These are phyloP conservation scores for Nannochloropsis salina DNA, from an alignment of 108 stramenopile species.

Conservation along the genomic window DNA sequence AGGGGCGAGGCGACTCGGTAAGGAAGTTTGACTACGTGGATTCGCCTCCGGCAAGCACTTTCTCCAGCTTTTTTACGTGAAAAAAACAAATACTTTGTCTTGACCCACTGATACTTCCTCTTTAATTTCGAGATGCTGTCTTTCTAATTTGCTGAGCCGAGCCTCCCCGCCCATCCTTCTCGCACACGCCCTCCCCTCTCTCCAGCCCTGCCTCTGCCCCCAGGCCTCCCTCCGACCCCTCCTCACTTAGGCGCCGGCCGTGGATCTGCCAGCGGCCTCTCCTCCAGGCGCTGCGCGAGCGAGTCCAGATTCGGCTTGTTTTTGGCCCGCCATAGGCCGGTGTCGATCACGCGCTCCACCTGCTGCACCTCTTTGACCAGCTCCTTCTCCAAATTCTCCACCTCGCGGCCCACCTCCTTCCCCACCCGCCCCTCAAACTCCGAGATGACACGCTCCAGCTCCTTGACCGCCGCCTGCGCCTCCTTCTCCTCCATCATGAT, in stretches of 20 bases:
- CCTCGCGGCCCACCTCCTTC: conserved; percentile 64
- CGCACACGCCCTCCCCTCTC: neutral
- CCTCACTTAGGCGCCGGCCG: conserved; percentile 8
- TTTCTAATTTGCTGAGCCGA: too few relatives aligned
- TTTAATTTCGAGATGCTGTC: too few relatives aligned
- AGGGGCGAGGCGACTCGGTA: too few relatives aligned
- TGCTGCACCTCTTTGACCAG: conserved; percentile 48
- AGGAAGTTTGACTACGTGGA: too few relatives aligned
- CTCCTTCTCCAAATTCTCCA: conserved; percentile 68
- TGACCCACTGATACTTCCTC: too few relatives aligned
- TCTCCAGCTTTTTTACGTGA: too few relatives aligned
- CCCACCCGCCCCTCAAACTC: conserved; percentile 55
- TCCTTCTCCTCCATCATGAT: conserved; percentile 54
- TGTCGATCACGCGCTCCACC: conserved; percentile 37
- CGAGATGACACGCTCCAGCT: conserved; percentile 63
- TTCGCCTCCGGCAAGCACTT: too few relatives aligned
- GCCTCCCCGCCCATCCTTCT: neutral
- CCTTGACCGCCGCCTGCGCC: conserved; percentile 63
- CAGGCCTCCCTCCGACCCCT: neutral
- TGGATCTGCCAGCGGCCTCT: neutral
- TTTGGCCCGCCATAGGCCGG: neutral
- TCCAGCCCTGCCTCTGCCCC: neutral
- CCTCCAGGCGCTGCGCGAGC: neutral
- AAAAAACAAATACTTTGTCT: too few relatives aligned
- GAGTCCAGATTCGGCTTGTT: neutral